Evolutionary conservation across 345 rosid genomes (phyloP).

Genomic region (Camelina hispida): DNA sequence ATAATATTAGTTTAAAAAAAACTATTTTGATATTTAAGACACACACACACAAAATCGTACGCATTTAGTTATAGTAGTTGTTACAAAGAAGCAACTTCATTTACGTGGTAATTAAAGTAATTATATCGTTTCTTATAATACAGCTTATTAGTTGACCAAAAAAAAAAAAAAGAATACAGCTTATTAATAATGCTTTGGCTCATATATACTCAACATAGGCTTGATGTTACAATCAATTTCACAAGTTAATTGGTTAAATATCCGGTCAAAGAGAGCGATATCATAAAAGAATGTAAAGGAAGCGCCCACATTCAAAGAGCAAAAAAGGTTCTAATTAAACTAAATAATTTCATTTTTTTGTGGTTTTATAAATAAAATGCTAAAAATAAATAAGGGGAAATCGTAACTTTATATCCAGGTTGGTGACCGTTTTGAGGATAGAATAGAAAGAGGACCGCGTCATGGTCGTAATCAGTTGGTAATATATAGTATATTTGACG

Average conservation of each 20-base stretch:
- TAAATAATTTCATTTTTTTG: neutral
- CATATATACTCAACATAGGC: neutral
- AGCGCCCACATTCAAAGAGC: slow-evolving; percentile 36
- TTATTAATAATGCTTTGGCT: neutral
- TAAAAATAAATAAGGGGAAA: slow-evolving; percentile 20
- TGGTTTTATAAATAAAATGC: neutral
- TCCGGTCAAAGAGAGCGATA: slow-evolving; percentile 42
- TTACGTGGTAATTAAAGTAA: slow-evolving; percentile 1
- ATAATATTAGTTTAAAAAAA: neutral
- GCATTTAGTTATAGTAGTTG: too few relatives aligned
- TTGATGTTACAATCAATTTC: slow-evolving; percentile 17
- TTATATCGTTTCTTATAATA: neutral
- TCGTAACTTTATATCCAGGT: neutral
- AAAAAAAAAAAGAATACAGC: too few relatives aligned
- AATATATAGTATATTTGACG: neutral
- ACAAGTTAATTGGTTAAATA: slow-evolving; percentile 9
- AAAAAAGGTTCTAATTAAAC: neutral
- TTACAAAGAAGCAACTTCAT: slow-evolving; percentile 8
- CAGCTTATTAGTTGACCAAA: too few relatives aligned
- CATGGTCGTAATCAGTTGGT: slow-evolving; percentile 1
- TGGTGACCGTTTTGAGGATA: slow-evolving; percentile 14
- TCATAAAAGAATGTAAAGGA: slow-evolving; percentile 37
- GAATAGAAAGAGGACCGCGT: slow-evolving; percentile 4
- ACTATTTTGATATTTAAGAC: neutral
- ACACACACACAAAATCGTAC: neutral